Percentiles rank a stretch among this genome's conserved stretches.
Evolutionary conservation across 306 rosid genomes (phyloP).

Genomic region (Prunus campanulata): DNA sequence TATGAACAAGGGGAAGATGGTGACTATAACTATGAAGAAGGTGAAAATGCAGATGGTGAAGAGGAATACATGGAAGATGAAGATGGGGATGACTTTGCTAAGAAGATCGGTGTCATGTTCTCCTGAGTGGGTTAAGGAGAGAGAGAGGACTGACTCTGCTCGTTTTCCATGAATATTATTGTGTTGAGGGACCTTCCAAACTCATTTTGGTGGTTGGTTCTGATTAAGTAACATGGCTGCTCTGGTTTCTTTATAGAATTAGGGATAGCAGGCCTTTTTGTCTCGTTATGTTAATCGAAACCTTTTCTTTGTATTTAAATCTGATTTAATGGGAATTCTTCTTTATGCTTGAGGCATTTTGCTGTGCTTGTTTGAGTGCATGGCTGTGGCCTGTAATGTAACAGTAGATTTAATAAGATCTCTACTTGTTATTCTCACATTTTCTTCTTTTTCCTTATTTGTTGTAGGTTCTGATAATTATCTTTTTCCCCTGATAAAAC

Average conservation of each 20-base stretch:
- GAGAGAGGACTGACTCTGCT: constrained; percentile 7
- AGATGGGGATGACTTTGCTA: constrained; percentile 91
- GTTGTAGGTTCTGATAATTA: too few species aligned
- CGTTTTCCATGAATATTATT: constrained; percentile 11
- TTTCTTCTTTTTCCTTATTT: background rate
- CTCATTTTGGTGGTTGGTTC: constrained; percentile 27
- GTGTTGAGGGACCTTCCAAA: constrained; percentile 16
- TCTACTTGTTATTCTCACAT: background rate
- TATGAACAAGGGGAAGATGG: constrained; percentile 80
- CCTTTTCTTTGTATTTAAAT: constrained; percentile 38
- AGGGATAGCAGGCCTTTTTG: constrained; percentile 37
- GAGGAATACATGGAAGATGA: constrained; percentile 77
- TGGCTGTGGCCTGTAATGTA: constrained; percentile 38
- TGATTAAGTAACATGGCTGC: constrained; percentile 51
- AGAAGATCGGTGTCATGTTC: constrained; percentile 84
- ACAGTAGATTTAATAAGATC: constrained; percentile 33
- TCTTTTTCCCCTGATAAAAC: too few species aligned
- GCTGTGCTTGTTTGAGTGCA: constrained; percentile 55
- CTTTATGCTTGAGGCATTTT: constrained; percentile 50
- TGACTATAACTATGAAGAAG: constrained; percentile 68
- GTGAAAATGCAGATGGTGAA: constrained; percentile 64
- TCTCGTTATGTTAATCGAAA: constrained; percentile 31
- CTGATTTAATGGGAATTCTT: constrained; percentile 61
- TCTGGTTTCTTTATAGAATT: constrained; percentile 44
- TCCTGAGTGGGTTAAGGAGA: constrained; percentile 31